Conservation (phyloP, 495 filamentous ascomycete genomes). For the Tuber borchii region DNA sequence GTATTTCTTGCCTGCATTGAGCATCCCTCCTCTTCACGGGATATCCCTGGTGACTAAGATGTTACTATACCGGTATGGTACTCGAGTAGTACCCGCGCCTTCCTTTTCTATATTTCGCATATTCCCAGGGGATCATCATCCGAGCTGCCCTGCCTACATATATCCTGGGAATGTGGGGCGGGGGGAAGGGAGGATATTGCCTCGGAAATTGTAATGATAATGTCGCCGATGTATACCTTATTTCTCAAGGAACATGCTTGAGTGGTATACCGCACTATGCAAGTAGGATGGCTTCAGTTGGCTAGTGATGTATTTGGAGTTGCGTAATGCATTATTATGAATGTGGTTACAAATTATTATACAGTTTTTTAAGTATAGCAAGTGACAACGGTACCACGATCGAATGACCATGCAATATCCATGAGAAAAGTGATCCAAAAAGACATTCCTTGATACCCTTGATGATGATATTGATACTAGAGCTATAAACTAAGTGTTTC, state of each 20-base stretch:
- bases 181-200: not conserved
- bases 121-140: conserved; percentile 16
- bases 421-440: not conserved
- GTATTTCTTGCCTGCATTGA: too few species aligned
- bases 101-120: conserved; percentile 12
- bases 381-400: not conserved
- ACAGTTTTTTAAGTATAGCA: not conserved
- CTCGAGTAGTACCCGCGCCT: not conserved
- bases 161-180: not conserved
- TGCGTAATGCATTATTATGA: not conserved
- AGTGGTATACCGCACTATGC: not conserved
- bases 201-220: conserved; percentile 5
- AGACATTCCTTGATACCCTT: not conserved
- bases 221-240: not conserved
- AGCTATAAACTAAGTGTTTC: conserved; percentile 23
- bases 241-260: not conserved
- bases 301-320: not conserved
- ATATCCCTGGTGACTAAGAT: not conserved
- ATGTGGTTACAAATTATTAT: not conserved
- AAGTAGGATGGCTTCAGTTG: not conserved
- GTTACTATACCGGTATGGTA: not conserved
- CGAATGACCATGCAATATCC: not conserved
- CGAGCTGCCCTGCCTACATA: conserved; percentile 1
- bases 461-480: conserved; percentile 9
- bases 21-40: too few species aligned